Conservation (phyloP, 805 yeast genomes). For the Tetrapisispora arboricola region DNA sequence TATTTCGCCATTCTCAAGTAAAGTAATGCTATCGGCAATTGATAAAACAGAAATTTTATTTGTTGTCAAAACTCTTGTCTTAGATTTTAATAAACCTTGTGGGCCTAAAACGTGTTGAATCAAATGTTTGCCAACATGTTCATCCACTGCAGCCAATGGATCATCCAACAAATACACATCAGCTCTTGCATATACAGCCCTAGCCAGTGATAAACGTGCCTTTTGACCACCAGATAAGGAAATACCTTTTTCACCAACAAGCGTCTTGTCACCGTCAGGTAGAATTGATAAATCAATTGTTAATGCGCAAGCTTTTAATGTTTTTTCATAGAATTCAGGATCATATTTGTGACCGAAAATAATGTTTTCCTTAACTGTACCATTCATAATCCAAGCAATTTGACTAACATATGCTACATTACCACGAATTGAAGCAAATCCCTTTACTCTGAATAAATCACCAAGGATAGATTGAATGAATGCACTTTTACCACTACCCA, state of each 20-base stretch:
- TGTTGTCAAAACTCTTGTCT: conserved; percentile 74
- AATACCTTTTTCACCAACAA: conserved; percentile 96
- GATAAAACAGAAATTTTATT: conserved; percentile 75
- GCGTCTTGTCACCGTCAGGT: conserved; percentile 83
- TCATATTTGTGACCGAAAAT: conserved; percentile 83
- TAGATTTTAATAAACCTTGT: conserved; percentile 61
- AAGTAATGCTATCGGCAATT: conserved; percentile 57
- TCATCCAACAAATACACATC: conserved; percentile 88
- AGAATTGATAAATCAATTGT: conserved; percentile 64
- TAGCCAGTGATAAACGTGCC: conserved; percentile 86
- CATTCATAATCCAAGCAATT: conserved; percentile 96
- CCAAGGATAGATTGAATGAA: conserved; percentile 73
- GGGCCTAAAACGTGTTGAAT: conserved; percentile 76
- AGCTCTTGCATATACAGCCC: conserved; percentile 93
- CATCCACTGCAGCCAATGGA: conserved; percentile 93
- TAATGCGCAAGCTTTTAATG: conserved; percentile 83
- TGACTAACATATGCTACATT: conserved; percentile 83
- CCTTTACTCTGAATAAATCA: conserved; percentile 66
- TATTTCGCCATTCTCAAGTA: conserved; percentile 61
- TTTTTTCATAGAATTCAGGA: conserved; percentile 66
- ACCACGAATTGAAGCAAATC: conserved; percentile 65
- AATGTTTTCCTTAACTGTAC: conserved; percentile 82
- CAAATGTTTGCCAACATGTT: conserved; percentile 85
- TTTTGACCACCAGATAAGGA: conserved; percentile 96
- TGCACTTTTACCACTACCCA: conserved; percentile 86